Evolutionary conservation across 805 yeast genomes (phyloP).

Genomic region (Saccharomycodes ludwigii): DNA sequence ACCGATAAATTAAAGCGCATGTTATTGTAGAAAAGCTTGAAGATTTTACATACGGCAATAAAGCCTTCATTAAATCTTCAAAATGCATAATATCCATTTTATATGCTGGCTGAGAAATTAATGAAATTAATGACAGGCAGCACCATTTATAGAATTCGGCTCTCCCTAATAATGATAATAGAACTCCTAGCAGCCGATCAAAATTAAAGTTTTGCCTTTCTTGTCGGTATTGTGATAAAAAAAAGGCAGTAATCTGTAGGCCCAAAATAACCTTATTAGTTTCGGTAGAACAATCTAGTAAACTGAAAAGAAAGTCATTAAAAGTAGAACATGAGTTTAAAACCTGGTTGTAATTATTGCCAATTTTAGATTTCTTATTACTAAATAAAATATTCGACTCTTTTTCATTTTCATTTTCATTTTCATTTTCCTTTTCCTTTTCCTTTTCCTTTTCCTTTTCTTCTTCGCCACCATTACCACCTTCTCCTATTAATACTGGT

Average conservation of each 20-base stretch:
- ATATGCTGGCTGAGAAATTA: slow-evolving; percentile 10
- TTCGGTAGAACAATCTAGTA: slow-evolving; percentile 7
- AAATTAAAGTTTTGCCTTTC: slow-evolving; percentile 5
- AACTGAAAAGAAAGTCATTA: slow-evolving; percentile 10
- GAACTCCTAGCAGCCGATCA: slow-evolving; percentile 4
- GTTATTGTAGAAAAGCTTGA: slow-evolving; percentile 13
- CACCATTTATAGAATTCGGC: slow-evolving; percentile 11
- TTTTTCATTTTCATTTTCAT: slow-evolving; percentile 15
- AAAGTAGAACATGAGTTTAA: slow-evolving; percentile 9
- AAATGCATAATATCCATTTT: slow-evolving; percentile 9
- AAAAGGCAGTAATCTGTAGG: slow-evolving; percentile 14
- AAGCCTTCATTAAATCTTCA: slow-evolving; percentile 17
- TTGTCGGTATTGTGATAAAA: no score
- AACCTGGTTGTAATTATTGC: slow-evolving; percentile 6
- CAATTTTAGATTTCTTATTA: no score
- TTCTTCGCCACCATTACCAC: slow-evolving; percentile 6
- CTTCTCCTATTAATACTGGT: slow-evolving; percentile 4
- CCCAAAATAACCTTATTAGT: slow-evolving; percentile 8
- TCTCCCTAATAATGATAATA: slow-evolving; percentile 12
- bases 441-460: background rate
- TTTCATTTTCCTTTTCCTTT: no score
- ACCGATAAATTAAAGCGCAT: slow-evolving; percentile 14
- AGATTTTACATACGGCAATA: slow-evolving; percentile 24
- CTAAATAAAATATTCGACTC: no score
- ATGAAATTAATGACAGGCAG: slow-evolving; percentile 13